Percentiles rank a stretch among this genome's conserved stretches.
Conservation (phyloP, 2,329 filamentous ascomycete genomes). For the Aspergillus texensis region DNA sequence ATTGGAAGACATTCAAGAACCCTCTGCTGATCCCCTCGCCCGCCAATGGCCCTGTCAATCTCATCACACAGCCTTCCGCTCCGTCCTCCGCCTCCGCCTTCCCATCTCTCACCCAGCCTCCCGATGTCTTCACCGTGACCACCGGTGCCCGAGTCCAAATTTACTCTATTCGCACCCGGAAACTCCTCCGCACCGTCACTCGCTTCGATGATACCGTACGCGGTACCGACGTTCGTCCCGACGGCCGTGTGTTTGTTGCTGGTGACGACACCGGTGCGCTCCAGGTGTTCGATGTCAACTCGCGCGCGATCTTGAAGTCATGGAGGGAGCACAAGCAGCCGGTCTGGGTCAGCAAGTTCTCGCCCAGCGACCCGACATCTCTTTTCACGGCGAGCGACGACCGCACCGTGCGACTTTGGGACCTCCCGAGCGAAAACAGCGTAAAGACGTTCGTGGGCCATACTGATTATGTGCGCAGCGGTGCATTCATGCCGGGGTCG, state of each 20-base stretch:
- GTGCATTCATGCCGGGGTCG: constrained; percentile 75
- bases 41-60: constrained; percentile 84
- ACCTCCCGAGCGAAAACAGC: constrained; percentile 78
- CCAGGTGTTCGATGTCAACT: constrained; percentile 91
- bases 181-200: constrained; percentile 90
- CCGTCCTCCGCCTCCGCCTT: constrained; percentile 47
- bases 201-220: constrained; percentile 91
- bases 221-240: constrained; percentile 82
- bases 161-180: constrained; percentile 88
- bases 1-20: constrained; percentile 95
- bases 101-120: constrained; percentile 49
- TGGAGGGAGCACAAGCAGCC: constrained; percentile 95
- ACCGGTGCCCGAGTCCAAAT: constrained; percentile 91
- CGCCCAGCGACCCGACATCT: constrained; percentile 81
- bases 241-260: constrained; percentile 85
- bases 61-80: constrained; percentile 73
- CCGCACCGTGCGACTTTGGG: constrained; percentile 90
- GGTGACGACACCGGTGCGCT: constrained; percentile 90
- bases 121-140: constrained; percentile 81
- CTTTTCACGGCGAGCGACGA: constrained; percentile 92
- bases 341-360: constrained; percentile 89
- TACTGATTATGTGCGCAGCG: constrained; percentile 86
- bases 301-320: constrained; percentile 88
- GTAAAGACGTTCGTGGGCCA: constrained; percentile 82
- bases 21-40: constrained; percentile 88